Base-by-base conservation (phyloP, 306 rosid species). In the Vigna reflexopilosa region DNA sequence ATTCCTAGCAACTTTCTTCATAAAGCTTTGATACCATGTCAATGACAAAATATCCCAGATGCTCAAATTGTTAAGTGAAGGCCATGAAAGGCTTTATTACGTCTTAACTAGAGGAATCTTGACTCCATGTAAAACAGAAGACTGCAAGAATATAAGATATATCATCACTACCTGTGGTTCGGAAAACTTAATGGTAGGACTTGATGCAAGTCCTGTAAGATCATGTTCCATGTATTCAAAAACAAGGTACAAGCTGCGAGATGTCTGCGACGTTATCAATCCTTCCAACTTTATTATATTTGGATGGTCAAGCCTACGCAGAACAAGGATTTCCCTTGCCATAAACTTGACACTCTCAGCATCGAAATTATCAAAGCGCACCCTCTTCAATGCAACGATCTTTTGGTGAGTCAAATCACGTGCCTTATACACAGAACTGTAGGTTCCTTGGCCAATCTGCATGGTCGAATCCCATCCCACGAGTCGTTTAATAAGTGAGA, bases 381-480 rank as follows among this genome's bases (percentile, higher is more conserved):
- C 97, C 79, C 88, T 88, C 79, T 94, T 94, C 86, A 94, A 83
- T 70, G 98, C 98, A 67, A 94, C 97, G 1, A 88, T 77, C 85
- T 82, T 92, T 73, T 86, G 80, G 75, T 79, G 44, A 81, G 74
- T 40, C 56, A 92, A 77, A 85, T 94, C 98, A 4, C 86, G 95
- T 61, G 98, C 98, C 89, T 92, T 94, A 84, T 87, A 94, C 73
- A 94, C 98, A 70, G 78, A 89, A 44, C 98, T 94, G 81, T 94
- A 94, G 49, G 98, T 94, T 78, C 98, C 98, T 84, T 94, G 97
- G 28, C 98, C 97, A 74, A 94, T 92, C 98, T 94, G 92, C 88
- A 88, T 68, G 67, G 57, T 64, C 64, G 16, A 72, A 84, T 66
- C 64, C 26, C 80, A 83, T 67, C 73, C 66, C 50, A 77, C 61